Evolutionary conservation across 1,139 yeast species (phyloP).

Genomic region (Yamadazyma spencermartinsiae): DNA sequence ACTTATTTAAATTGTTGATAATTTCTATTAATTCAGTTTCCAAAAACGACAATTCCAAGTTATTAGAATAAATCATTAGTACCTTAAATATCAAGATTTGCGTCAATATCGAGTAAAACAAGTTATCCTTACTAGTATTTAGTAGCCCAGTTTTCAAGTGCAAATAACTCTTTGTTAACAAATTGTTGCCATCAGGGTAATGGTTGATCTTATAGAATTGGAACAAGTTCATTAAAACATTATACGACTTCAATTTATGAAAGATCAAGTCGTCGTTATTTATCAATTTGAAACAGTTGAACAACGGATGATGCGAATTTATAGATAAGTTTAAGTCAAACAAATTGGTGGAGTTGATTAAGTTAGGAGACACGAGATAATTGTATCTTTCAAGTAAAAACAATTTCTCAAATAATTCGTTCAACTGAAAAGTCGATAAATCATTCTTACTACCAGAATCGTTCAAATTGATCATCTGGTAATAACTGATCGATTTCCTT

Average conservation of each 20-base stretch:
- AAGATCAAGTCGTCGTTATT: conserved; percentile 15
- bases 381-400: conserved; percentile 36
- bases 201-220: conserved; percentile 19
- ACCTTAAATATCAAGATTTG: conserved; percentile 32
- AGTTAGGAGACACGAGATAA: conserved; percentile 30
- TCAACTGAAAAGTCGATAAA: conserved; percentile 26
- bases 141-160: conserved; percentile 18
- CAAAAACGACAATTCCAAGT: conserved; percentile 20
- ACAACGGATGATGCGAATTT: conserved; percentile 12
- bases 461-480: conserved; percentile 32
- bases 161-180: conserved; percentile 14
- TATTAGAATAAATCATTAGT: conserved; percentile 28
- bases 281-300: conserved; percentile 15
- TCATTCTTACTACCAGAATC: conserved; percentile 19
- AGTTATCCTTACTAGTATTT: conserved; percentile 16
- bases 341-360: conserved; percentile 15
- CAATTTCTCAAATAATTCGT: conserved; percentile 37
- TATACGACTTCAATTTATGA: conserved; percentile 19
- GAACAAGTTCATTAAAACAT: conserved; percentile 15
- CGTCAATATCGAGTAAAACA: conserved; percentile 19
- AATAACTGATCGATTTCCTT: conserved; percentile 37
- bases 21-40: conserved; percentile 25
- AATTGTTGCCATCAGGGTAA: conserved; percentile 19
- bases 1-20: conserved; percentile 22
- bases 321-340: conserved; percentile 13